Base-by-base conservation (phyloP, 179 eudicot species). In the Drosera spatulata region DNA sequence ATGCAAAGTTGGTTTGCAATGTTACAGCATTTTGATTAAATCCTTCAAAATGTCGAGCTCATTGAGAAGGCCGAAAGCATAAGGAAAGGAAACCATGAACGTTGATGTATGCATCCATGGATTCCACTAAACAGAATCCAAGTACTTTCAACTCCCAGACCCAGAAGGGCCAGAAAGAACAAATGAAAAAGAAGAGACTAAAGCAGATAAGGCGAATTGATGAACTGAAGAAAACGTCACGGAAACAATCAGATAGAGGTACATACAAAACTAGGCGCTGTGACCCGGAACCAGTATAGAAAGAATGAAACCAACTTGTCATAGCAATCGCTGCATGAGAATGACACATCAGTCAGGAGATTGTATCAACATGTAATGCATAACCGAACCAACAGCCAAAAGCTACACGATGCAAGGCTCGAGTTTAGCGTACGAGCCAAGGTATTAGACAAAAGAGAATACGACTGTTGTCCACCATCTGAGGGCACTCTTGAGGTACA, bases 241-340 rank as follows among this genome's bases (percentile, higher is more conserved):
- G 5, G 4, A 1, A 6, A 55, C 40, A 52, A 56, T 53, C 55
- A 65, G 50, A 14, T 12, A 61, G 57, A 69, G 48, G 65, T 60
- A 59, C 95, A 51, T 78, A 91, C 97, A 65, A 73, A 73, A 70
- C 62, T 70, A 56, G 95, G 96, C 75, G 88, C 39, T n/a, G 87
- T 76, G 65, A 88, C 60, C 52, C 97, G 86, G 78, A 82, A 91
- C 97, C 96, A 91, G 80, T 88, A 91, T 62, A 88, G 76, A 61
- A 88, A 87, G 75, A 81, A 91, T 42, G 95, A 80, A 64, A 82
- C 91, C 61, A 85, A 39, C 59, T 79, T 85, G 67, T 82, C 91
- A 50, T 75, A 80, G 70, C 97, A 91, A 50, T 82, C 91, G 41
- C 97, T 91, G 88, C 81, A 71, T 43, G 45, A 43, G 15, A 37